A percentile compares a stretch with the other conserved stretches of the same genome.
Conservation (phyloP, 208 protist genomes). For the Acanthamoeba healyi region DNA sequence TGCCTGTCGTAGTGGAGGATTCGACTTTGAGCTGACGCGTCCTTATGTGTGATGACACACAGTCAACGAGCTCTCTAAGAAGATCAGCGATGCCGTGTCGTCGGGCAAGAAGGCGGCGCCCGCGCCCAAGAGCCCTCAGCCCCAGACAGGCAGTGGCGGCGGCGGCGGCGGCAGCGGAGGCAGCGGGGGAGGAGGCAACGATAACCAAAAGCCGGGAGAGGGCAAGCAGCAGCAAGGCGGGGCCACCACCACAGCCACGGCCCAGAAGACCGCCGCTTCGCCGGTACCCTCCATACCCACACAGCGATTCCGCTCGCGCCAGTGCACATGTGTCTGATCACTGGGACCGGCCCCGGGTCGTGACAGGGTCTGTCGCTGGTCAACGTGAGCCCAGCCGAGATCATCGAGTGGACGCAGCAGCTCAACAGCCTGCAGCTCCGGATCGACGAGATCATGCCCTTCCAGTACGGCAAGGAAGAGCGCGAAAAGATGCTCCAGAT, state of each 20-base stretch:
- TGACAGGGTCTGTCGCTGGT: conserved; percentile 11
- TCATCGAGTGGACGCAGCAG: conserved; percentile 2
- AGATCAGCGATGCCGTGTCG: conserved; percentile 27
- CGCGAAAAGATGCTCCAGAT: conserved; percentile 10
- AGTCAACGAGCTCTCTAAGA: conserved; percentile 41
- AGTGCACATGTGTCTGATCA: no score
- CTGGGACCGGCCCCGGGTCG: no score
- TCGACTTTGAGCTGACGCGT: no score
- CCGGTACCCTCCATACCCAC: not conserved
- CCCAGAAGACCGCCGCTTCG: not conserved
- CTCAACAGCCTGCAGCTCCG: not conserved
- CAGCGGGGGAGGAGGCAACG: not conserved
- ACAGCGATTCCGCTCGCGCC: no score
- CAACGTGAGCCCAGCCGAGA: conserved; percentile 19
- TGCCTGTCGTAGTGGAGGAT: no score
- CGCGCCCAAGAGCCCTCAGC: not conserved
- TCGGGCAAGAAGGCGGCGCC: not conserved
- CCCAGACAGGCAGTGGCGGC: not conserved
- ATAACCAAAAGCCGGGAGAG: not conserved
- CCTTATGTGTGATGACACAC: not conserved
- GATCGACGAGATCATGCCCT: conserved; percentile 41
- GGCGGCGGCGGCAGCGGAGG: not conserved
- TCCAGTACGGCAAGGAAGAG: conserved; percentile 16
- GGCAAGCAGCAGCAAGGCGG: not conserved
- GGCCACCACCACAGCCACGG: not conserved